These are phyloP conservation scores for Allodekkera sacchari DNA, from an alignment of 805 yeast genomes.

Conservation along the genomic window DNA sequence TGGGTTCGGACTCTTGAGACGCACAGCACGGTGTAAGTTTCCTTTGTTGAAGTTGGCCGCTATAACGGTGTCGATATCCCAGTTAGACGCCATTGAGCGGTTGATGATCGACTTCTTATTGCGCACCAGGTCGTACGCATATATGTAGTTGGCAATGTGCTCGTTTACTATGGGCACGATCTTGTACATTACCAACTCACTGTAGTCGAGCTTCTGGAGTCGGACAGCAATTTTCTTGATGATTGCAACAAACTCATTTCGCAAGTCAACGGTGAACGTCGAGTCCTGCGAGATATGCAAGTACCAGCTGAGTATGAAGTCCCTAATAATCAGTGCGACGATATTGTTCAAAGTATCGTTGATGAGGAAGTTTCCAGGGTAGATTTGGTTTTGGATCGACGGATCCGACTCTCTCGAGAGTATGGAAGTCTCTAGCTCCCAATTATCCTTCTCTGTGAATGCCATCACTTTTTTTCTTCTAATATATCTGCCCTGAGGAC, in stretches of 20 bases:
- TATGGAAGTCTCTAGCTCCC: conserved; percentile 20
- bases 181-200: conserved; percentile 48
- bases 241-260: conserved; percentile 33
- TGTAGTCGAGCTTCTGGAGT: conserved; percentile 38
- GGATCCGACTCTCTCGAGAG: conserved; percentile 10
- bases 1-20: conserved; percentile 26
- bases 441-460: conserved; percentile 21
- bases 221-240: conserved; percentile 34
- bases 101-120: conserved; percentile 15
- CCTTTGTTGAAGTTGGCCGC: conserved; percentile 41
- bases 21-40: conserved; percentile 50
- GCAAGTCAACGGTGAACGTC: conserved; percentile 34
- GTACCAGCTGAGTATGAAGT: conserved; percentile 55
- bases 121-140: conserved; percentile 30
- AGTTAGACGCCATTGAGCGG: conserved; percentile 14
- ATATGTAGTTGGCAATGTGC: conserved; percentile 48
- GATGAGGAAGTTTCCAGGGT: conserved; percentile 42
- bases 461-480: conserved; percentile 10
- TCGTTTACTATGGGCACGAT: conserved; percentile 58
- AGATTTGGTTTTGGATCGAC: conserved; percentile 13
- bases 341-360: conserved; percentile 46
- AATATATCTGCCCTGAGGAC: conserved; percentile 3
- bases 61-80: conserved; percentile 32
- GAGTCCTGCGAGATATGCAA: conserved; percentile 31
- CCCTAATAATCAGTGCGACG: conserved; percentile 38